Conservation (phyloP, 257 asterid species). For the Lycium ferocissimum region DNA sequence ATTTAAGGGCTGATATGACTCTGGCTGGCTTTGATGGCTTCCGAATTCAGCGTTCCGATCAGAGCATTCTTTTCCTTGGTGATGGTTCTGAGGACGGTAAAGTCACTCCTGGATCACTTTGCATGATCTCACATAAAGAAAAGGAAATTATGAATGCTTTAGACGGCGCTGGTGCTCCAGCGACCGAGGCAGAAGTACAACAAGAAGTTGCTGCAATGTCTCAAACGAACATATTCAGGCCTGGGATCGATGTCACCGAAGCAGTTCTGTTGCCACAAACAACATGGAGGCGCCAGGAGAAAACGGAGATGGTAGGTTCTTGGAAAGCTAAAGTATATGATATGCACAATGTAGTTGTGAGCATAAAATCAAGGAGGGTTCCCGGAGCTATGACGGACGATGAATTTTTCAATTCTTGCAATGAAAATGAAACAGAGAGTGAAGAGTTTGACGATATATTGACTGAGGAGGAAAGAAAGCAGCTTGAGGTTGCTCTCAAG, state of each 20-base stretch:
- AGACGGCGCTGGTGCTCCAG: conserved; percentile 95
- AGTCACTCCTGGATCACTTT: conserved; percentile 81
- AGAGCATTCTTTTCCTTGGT: conserved; percentile 91
- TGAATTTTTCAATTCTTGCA: conserved; percentile 70
- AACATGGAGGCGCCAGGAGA: conserved; percentile 92
- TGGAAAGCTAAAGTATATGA: conserved; percentile 97
- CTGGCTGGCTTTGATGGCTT: conserved; percentile 97
- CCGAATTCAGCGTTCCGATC: conserved; percentile 90
- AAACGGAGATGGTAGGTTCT: conserved; percentile 75
- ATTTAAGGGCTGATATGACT: conserved; percentile 96
- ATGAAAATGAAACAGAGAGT: conserved; percentile 80
- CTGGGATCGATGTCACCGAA: conserved; percentile 93
- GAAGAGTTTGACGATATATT: conserved; percentile 75
- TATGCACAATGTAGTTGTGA: conserved; percentile 94
- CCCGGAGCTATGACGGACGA: conserved; percentile 97
- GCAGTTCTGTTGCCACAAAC: conserved; percentile 91
- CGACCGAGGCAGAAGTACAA: conserved; percentile 82
- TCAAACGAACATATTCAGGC: conserved; percentile 89
- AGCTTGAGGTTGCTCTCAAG: conserved; percentile 90
- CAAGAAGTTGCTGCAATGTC: conserved; percentile 93
- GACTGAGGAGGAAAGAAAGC: conserved; percentile 90
- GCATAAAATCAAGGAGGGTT: conserved; percentile 92
- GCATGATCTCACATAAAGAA: conserved; percentile 88
- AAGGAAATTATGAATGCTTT: conserved; percentile 93
- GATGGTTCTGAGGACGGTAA: conserved; percentile 96